Evolutionary conservation across 306 rosid species (phyloP).

Genomic region (Crataegus laevigata): DNA sequence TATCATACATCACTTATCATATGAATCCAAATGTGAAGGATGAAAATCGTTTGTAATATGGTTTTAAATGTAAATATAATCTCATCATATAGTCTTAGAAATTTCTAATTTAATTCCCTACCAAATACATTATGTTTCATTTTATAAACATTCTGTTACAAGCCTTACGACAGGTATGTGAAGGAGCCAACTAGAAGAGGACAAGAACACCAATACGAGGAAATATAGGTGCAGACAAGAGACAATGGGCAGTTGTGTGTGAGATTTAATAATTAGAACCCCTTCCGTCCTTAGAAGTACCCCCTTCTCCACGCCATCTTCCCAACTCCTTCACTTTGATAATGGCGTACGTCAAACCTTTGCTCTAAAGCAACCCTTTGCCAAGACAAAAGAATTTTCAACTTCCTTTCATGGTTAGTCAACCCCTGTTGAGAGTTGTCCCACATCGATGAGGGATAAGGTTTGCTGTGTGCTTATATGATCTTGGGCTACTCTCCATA

Average conservation of each 20-base stretch:
- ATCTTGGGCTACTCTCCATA: no score
- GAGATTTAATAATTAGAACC: conserved; percentile 2
- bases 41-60: background rate
- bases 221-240: background rate
- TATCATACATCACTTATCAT: no score
- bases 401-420: background rate
- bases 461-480: no score
- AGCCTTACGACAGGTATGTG: conserved; percentile 20
- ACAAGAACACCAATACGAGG: conserved; percentile 10
- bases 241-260: conserved; percentile 21
- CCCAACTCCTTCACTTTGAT: background rate
- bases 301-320: conserved; percentile 13
- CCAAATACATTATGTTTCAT: background rate
- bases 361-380: conserved; percentile 14
- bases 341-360: conserved; percentile 28
- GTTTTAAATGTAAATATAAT: background rate
- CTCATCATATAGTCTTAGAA: background rate
- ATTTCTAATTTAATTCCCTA: background rate
- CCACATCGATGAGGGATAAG: no score
- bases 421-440: no score
- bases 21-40: no score
- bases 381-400: background rate
- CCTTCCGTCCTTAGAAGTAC: background rate
- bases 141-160: background rate
- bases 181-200: conserved; percentile 32